phyloP scores from a whole-genome alignment of 2,329 filamentous ascomycete genomes.

The Westerdykella aurantiaca region DNA sequence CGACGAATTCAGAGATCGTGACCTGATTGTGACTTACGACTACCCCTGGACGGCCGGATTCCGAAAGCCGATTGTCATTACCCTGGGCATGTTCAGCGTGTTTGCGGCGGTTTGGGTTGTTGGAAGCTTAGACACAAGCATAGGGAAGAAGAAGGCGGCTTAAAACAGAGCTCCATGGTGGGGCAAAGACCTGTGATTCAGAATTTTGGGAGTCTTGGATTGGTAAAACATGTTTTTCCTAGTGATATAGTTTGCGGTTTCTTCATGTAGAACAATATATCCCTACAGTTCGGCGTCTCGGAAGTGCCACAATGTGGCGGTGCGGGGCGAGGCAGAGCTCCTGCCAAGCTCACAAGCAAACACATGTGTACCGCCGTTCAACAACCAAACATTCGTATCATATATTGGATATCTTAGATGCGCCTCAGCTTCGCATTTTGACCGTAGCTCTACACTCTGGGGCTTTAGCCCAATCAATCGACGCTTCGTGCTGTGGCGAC shows the following conservation, averaged over 20 bases:
- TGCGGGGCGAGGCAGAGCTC: neutral
- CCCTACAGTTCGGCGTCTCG: neutral
- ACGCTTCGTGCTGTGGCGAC: neutral
- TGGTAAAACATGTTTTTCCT: neutral
- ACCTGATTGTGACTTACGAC: slow-evolving; percentile 83
- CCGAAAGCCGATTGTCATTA: slow-evolving; percentile 81
- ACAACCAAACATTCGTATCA: too few relatives aligned
- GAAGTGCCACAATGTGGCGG: neutral
- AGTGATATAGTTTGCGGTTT: neutral
- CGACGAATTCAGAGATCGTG: slow-evolving; percentile 80
- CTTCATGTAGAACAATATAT: neutral
- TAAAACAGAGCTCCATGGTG: slow-evolving; percentile 8
- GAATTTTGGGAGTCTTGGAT: too few relatives aligned
- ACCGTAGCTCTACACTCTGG: neutral
- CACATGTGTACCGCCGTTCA: too few relatives aligned
- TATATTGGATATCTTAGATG: too few relatives aligned
- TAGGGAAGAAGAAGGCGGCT: slow-evolving; percentile 53
- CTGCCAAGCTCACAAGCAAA: neutral
- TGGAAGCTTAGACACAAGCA: slow-evolving; percentile 74
- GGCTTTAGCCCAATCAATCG: neutral
- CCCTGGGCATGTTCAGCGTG: slow-evolving; percentile 64
- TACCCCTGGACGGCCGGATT: slow-evolving; percentile 68
- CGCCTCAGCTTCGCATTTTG: too few relatives aligned
- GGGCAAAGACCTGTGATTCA: neutral
- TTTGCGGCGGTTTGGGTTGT: slow-evolving; percentile 71